Percentiles rank a stretch among this genome's conserved stretches.
Evolutionary conservation across 805 yeast genomes (phyloP).

Genomic region (Candida ulmi): DNA sequence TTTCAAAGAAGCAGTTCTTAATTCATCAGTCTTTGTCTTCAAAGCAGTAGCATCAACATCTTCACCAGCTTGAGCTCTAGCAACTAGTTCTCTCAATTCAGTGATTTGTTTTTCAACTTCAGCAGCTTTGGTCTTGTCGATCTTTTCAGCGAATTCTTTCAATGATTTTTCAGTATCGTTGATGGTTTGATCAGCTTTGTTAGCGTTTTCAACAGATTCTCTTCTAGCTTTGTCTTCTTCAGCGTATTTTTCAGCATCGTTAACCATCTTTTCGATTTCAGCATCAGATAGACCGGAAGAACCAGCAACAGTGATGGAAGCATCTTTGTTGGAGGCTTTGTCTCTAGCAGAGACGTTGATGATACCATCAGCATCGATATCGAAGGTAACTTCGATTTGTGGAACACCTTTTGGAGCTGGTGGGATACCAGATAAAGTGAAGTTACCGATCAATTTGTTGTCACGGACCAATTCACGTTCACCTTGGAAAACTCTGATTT

Average conservation of each 20-base stretch:
- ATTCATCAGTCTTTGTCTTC: constrained; percentile 76
- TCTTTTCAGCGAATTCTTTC: constrained; percentile 63
- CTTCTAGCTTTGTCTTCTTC: constrained; percentile 52
- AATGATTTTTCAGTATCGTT: constrained; percentile 87
- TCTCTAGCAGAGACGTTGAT: constrained; percentile 82
- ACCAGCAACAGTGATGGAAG: constrained; percentile 60
- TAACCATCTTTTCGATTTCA: constrained; percentile 56
- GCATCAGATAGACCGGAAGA: constrained; percentile 57
- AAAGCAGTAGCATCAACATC: constrained; percentile 53
- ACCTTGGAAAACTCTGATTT: constrained; percentile 75
- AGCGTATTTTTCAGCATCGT: constrained; percentile 55
- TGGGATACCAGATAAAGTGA: constrained; percentile 68
- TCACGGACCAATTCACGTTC: constrained; percentile 76
- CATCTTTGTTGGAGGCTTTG: constrained; percentile 75
- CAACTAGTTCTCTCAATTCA: constrained; percentile 64
- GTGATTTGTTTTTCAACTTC: constrained; percentile 35
- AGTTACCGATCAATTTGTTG: constrained; percentile 73
- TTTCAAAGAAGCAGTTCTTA: constrained; percentile 73
- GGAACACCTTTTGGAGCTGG: constrained; percentile 78
- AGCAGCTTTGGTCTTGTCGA: constrained; percentile 50
- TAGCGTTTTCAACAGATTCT: constrained; percentile 68
- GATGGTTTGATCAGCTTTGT: constrained; percentile 75
- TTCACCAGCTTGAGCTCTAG: constrained; percentile 64
- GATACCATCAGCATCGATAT: constrained; percentile 78
- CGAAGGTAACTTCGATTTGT: constrained; percentile 71